Percentiles rank a stretch among this genome's conserved stretches.
Evolutionary conservation across 768 basidiomycete species (phyloP).

Genomic region (Leccinum longicurvipes): DNA sequence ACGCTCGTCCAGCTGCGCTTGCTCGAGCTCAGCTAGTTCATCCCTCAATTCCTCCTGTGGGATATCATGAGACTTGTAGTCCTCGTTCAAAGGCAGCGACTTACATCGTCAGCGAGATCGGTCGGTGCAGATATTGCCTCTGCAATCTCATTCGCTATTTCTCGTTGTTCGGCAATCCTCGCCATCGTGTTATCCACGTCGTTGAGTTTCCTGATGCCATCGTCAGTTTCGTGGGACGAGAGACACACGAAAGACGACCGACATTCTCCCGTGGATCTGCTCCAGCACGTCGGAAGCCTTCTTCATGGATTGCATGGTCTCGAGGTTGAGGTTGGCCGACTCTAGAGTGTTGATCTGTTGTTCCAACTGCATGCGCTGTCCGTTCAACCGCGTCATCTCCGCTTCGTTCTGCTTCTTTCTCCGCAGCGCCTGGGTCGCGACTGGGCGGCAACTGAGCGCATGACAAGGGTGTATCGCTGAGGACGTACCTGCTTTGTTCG

Average conservation of each 20-base stretch:
- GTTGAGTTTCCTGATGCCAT: constrained; percentile 62
- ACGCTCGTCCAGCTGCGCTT: constrained; percentile 82
- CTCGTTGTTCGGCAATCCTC: constrained; percentile 84
- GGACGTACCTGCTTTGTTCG: constrained; percentile 83
- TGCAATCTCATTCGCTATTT: constrained; percentile 89
- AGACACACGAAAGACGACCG: constrained; percentile 34
- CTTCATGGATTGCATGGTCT: constrained; percentile 98
- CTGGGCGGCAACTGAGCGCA: constrained; percentile 40
- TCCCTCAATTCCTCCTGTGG: constrained; percentile 74
- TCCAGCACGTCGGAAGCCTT: constrained; percentile 87
- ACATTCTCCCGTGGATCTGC: constrained; percentile 88
- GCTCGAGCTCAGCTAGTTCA: constrained; percentile 85
- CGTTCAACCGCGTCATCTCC: constrained; percentile 82
- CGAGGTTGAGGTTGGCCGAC: constrained; percentile 95
- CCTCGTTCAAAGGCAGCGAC: constrained; percentile 16
- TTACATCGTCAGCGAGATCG: constrained; percentile 72
- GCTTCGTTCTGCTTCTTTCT: constrained; percentile 89
- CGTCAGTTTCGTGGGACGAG: constrained; percentile 2
- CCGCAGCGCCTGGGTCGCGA: constrained; percentile 83
- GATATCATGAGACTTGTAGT: neutral
- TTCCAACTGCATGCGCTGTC: constrained; percentile 87
- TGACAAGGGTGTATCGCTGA: neutral
- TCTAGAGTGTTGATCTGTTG: constrained; percentile 97
- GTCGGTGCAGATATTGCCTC: constrained; percentile 78
- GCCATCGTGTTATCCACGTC: constrained; percentile 91